Conservation (phyloP, 2,329 filamentous ascomycete species). For the Neoarthrinium moseri region DNA sequence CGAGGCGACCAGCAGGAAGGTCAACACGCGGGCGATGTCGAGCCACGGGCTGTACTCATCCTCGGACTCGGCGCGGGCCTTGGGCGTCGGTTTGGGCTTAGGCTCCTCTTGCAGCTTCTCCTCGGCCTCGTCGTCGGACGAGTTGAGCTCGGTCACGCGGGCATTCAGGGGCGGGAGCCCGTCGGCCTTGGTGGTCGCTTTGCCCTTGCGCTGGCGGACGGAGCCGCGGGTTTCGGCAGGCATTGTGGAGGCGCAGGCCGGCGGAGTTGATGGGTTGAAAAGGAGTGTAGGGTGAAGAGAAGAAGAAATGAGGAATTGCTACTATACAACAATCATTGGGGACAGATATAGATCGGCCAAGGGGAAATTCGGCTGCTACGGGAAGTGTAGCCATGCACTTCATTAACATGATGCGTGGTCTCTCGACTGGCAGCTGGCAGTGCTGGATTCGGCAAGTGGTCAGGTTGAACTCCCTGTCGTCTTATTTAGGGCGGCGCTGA, state of each 20-base stretch:
- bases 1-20: slow-evolving; percentile 64
- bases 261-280: neutral
- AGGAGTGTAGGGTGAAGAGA: neutral
- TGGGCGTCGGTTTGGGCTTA: slow-evolving; percentile 25
- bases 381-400: neutral
- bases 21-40: slow-evolving; percentile 68
- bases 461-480: too few species aligned
- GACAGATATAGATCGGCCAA: neutral
- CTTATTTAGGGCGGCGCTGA: too few species aligned
- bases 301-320: neutral
- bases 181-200: slow-evolving; percentile 16
- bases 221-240: slow-evolving; percentile 22
- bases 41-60: slow-evolving; percentile 56
- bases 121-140: slow-evolving; percentile 2
- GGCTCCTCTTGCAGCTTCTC: slow-evolving; percentile 8
- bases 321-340: neutral
- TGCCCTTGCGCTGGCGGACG: slow-evolving; percentile 44
- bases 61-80: slow-evolving; percentile 55
- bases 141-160: slow-evolving; percentile 26
- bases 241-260: neutral
- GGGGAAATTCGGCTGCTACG: neutral
- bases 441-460: slow-evolving; percentile 3
- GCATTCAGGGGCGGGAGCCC: slow-evolving; percentile 17
- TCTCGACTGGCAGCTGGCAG: neutral
- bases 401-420: slow-evolving; percentile 8